Base-by-base conservation (phyloP, 768 basidiomycete genomes). In the Lactarius sp. region DNA sequence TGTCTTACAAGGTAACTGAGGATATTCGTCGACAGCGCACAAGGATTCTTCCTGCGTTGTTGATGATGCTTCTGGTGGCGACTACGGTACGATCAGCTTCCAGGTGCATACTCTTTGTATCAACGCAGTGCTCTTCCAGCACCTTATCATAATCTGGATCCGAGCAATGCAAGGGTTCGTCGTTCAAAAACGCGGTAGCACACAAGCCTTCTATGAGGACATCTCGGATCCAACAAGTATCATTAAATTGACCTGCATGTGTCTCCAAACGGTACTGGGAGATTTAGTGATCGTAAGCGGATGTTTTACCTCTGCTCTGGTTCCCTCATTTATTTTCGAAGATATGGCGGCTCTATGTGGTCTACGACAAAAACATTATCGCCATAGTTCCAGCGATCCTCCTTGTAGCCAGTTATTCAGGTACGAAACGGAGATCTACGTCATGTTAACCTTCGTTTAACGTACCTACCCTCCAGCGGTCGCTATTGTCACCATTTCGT, bases 311-410 rank as follows among this genome's bases (percentile, higher is more conserved):
- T 16, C 9, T 49, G 22, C 20, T 5, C 47, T 13, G 33, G 44
- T 34, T 20, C 5, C 39, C 31, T 10, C 27, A 12, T 20, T 51
- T 3, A 62, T 52, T 20, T 27, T 46, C 7, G 18, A 57, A 62
- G 62, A 47, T 62, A 22, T 62, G 56, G 56, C 62, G 56, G 14
- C 12, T 52, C 49, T 62, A 58, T 49, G 18, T 58, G 42, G 22
- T 58, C 34, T 62, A 52, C 33, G 34, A 18, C n/a, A 62, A 27
- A 39, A 41, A 36, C 6, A 12, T 52, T 7, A 2, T 18, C 50
- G n/a, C 39, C 42, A 22, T 56, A 12, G 2, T 51, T 12, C 50
- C 56, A 9, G 33, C 34, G 13, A 27, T 52, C 27, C 22, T 62
- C 14, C 56, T 62, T 3, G 51, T 62, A 22, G 5, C 13, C 4